phyloP scores from a whole-genome alignment of 2,329 filamentous ascomycete genomes.

The Arachnomyces sp. region DNA sequence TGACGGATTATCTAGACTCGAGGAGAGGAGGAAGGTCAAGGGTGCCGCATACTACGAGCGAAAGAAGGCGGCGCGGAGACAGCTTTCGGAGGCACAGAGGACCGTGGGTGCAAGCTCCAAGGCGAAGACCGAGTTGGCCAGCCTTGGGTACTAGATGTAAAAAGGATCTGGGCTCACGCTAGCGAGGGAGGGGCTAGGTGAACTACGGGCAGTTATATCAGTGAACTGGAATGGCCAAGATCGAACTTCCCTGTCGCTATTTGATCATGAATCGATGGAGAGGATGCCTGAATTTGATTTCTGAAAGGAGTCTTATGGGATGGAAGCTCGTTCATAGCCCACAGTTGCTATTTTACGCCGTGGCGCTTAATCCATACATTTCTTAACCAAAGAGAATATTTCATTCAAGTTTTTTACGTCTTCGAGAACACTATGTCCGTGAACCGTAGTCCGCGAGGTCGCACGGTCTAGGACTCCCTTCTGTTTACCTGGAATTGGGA shows the following conservation, averaged over 20 bases:
- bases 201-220: conserved; percentile 33
- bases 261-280: conserved; percentile 30
- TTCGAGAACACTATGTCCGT: no score
- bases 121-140: conserved; percentile 79
- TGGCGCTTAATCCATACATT: conserved; percentile 37
- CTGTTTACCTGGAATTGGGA: no score
- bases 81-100: conserved; percentile 89
- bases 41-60: conserved; percentile 98
- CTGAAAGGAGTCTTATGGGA: conserved; percentile 34
- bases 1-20: conserved; percentile 59
- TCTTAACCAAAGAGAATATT: conserved; percentile 15
- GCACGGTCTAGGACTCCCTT: no score
- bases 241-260: conserved; percentile 26
- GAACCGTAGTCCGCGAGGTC: no score
- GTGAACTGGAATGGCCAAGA: conserved; percentile 34
- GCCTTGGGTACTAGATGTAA: conserved; percentile 75
- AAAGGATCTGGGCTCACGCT: conserved; percentile 23
- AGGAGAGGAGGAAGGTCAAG: conserved; percentile 99
- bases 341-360: conserved; percentile 34
- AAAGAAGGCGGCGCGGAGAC: conserved; percentile 94
- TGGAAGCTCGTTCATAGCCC: conserved; percentile 35
- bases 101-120: conserved; percentile 78
- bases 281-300: conserved; percentile 22
- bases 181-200: conserved; percentile 30
- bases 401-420: no score